Evolutionary conservation across 306 rosid species (phyloP).

Genomic region (Fragaria vesca): DNA sequence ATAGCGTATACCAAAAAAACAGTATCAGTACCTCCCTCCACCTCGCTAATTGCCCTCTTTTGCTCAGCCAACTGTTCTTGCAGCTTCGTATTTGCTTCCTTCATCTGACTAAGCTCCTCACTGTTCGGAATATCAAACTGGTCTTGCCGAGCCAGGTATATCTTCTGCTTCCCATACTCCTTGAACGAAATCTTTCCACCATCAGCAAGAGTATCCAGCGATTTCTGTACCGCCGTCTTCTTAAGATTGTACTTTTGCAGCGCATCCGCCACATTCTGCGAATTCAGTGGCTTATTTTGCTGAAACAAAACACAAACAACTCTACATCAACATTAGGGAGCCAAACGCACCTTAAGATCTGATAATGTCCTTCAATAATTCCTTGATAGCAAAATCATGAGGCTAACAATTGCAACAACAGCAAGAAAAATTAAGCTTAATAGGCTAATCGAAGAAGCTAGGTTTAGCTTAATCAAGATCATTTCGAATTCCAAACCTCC

Average conservation of each 20-base stretch:
- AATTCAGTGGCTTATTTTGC: conserved; percentile 89
- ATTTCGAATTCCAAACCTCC: background rate
- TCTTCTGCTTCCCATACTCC: conserved; percentile 97
- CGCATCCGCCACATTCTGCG: conserved; percentile 82
- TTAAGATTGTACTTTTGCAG: conserved; percentile 88
- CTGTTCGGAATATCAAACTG: conserved; percentile 65
- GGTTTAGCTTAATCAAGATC: background rate
- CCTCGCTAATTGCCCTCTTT: conserved; percentile 49
- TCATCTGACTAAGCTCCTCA: conserved; percentile 85
- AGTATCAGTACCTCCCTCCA: conserved; percentile 65
- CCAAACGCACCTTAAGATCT: background rate
- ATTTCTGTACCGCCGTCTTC: conserved; percentile 75
- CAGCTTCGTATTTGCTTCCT: conserved; percentile 61
- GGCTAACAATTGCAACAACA: background rate
- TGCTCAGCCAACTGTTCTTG: conserved; percentile 56
- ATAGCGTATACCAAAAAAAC: background rate
- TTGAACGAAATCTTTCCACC: conserved; percentile 69
- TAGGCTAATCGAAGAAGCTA: background rate
- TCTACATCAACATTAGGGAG: background rate
- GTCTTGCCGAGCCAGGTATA: conserved; percentile 86
- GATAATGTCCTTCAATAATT: background rate
- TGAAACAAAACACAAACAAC: conserved; percentile 27
- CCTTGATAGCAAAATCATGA: background rate
- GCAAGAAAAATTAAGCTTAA: background rate
- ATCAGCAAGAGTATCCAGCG: conserved; percentile 77